Evolutionary conservation across 75 land plant genomes (phyloP).

Genomic region (Pseudotsuga menziesii): DNA sequence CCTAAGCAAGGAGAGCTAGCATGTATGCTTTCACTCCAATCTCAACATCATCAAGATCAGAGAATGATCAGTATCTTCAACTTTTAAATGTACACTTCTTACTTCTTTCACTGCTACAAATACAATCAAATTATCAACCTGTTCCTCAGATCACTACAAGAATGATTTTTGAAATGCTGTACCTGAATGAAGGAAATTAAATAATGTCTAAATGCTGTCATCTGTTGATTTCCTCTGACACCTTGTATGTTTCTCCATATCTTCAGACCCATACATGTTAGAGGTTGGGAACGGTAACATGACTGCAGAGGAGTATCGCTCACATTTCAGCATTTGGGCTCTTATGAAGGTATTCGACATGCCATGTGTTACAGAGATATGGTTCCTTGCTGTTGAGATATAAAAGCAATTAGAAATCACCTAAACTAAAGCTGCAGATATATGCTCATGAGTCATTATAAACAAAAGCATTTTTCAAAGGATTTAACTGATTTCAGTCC

Average conservation of each 20-base stretch:
- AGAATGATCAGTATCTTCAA: too few relatives aligned
- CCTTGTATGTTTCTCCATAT: background rate
- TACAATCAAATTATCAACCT: too few relatives aligned
- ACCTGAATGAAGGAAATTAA: too few relatives aligned
- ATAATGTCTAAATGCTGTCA: too few relatives aligned
- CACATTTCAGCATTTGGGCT: slow-evolving; percentile 95
- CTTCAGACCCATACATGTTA: slow-evolving; percentile 92
- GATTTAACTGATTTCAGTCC: background rate
- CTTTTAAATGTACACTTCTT: too few relatives aligned
- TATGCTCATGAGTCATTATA: background rate
- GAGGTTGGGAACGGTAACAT: slow-evolving; percentile 97
- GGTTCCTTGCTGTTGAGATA: background rate
- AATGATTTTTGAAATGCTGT: background rate
- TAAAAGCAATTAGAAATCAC: background rate
- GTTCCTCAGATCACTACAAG: background rate
- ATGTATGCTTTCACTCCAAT: too few relatives aligned
- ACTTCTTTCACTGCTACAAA: too few relatives aligned
- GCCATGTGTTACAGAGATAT: background rate
- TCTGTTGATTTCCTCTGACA: background rate
- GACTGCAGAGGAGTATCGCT: slow-evolving; percentile 70
- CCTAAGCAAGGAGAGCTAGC: too few relatives aligned
- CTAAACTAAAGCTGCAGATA: background rate
- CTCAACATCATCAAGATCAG: too few relatives aligned
- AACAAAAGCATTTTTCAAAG: background rate
- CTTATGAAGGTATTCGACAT: slow-evolving; percentile 57